Percentiles rank a stretch among this genome's conserved stretches.
Evolutionary conservation across 2,329 filamentous ascomycete genomes (phyloP).

Genomic region (Kalaharituber pfeilii): DNA sequence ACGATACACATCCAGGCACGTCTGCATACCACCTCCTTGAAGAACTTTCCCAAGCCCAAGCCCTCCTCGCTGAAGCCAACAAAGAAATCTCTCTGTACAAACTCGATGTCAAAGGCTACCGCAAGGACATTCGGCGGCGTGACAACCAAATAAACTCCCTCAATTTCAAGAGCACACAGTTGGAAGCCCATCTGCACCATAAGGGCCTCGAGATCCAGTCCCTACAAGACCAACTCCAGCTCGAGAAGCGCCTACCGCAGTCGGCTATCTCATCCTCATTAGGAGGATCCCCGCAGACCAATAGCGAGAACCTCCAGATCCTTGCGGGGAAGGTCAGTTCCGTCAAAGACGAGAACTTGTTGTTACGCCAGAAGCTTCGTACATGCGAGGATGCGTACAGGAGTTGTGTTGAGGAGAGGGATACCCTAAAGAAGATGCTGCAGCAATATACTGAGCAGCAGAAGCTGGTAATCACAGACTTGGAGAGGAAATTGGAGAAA

Average conservation of each 20-base stretch:
- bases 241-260: background rate
- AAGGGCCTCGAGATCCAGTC: slow-evolving; percentile 9
- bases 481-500: slow-evolving; percentile 8
- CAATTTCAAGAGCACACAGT: slow-evolving; percentile 6
- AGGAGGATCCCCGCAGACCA: background rate
- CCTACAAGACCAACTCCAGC: slow-evolving; percentile 8
- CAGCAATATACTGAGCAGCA: slow-evolving; percentile 12
- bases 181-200: slow-evolving; percentile 9
- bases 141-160: slow-evolving; percentile 12
- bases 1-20: background rate
- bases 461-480: slow-evolving; percentile 11
- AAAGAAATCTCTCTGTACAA: slow-evolving; percentile 16
- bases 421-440: slow-evolving; percentile 10
- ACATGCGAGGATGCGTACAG: slow-evolving; percentile 10
- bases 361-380: slow-evolving; percentile 5
- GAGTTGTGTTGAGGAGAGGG: slow-evolving; percentile 7
- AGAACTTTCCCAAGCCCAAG: background rate
- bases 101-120: slow-evolving; percentile 15
- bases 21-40: background rate
- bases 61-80: background rate
- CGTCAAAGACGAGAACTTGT: slow-evolving; percentile 7
- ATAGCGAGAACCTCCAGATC: slow-evolving; percentile 7
- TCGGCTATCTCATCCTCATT: background rate
- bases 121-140: slow-evolving; percentile 13
- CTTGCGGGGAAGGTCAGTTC: slow-evolving; percentile 1